Evolutionary conservation across 352 stramenopile species (phyloP), one percentile per base, ranked within the genome.

Genomic region (Pythium volutum): DNA sequence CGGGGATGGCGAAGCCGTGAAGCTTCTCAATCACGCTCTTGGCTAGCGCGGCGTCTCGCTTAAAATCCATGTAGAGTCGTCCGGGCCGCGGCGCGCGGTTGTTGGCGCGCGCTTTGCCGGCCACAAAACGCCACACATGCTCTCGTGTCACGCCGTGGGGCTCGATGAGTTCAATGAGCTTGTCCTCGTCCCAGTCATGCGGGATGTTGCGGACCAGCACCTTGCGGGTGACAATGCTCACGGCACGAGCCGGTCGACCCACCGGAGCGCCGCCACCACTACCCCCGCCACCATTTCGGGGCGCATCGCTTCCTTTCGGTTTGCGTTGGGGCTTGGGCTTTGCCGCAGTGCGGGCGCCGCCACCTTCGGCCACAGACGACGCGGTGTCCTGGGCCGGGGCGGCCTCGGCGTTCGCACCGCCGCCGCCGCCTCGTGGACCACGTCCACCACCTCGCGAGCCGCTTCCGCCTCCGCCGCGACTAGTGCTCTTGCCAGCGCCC

Each of bases 51-150:
- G 68, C 55, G 14, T 86, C 76, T 48, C 83, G 84, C 65, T 89
- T 89, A 60, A 89, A 74, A 57, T 93, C 83, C 58, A 93, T 34
- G 41, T 93, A 93, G 54, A 88, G 49, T 27, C 83, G 72, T n/a
- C 67, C 74, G 2, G 76, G 67, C n/a, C 51, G 76, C 12, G 79
- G 64, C 11, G 60, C 51, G 48, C 81, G 80, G 41, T 93, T 89
- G 56, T 77, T 85, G 20, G 70, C 66, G 48, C 73, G 77, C 46
- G 73, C 62, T 63, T 73, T 77, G 20, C 83, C 81, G 18, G 67
- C 53, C 31, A 89, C 79, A 31, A 89, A 90, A 45, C 81, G 81
- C 83, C 83, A 93, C 12, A 87, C 41, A 41, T 68, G 61, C 18
- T 82, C 69, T 20, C 62, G 49, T 8, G 56, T 49, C 22, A 82